A percentile compares a stretch with the other conserved stretches of the same genome.
Conservation (phyloP, 495 filamentous ascomycete species). For the Tuber calosporum region DNA sequence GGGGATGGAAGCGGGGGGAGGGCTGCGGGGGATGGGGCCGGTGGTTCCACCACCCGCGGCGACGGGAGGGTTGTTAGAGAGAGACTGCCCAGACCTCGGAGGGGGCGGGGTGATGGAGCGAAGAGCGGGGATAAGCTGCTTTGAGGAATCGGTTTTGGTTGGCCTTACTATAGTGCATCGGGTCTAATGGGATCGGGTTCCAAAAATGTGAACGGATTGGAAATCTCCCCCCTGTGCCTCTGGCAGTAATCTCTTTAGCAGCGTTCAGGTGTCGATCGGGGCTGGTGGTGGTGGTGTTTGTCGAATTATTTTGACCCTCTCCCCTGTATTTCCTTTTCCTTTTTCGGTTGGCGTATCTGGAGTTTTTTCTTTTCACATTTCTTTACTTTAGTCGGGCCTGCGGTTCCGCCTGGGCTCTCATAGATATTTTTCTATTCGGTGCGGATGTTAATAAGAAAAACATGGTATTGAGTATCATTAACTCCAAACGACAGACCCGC, state of each 20-base stretch:
- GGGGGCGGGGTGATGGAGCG: background rate
- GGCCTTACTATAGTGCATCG: background rate
- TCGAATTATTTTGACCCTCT: constrained; percentile 6
- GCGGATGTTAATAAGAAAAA: background rate
- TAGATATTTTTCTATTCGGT: background rate
- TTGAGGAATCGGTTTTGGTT: constrained; percentile 5
- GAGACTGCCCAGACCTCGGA: constrained; percentile 19
- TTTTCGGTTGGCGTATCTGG: constrained; percentile 18
- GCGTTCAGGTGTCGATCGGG: background rate
- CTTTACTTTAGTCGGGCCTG: constrained; percentile 5
- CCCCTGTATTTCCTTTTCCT: background rate
- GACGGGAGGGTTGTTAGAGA: constrained; percentile 27
- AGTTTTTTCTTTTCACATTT: constrained; percentile 14
- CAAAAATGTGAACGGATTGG: constrained; percentile 7
- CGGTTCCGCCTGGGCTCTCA: background rate
- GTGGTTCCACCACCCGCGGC: constrained; percentile 16
- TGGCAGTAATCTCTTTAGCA: background rate
- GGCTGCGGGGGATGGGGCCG: constrained; percentile 5
- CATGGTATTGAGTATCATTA: constrained; percentile 10
- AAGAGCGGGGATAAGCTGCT: constrained; percentile 14
- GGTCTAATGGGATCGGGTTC: background rate
- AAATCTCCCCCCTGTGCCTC: background rate
- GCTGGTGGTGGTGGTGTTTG: constrained; percentile 8
- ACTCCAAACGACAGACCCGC: constrained; percentile 5
- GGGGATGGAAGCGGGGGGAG: constrained; percentile 31